phyloP scores from a whole-genome alignment of 2,329 filamentous ascomycete species.

The Penicillium sp. region DNA sequence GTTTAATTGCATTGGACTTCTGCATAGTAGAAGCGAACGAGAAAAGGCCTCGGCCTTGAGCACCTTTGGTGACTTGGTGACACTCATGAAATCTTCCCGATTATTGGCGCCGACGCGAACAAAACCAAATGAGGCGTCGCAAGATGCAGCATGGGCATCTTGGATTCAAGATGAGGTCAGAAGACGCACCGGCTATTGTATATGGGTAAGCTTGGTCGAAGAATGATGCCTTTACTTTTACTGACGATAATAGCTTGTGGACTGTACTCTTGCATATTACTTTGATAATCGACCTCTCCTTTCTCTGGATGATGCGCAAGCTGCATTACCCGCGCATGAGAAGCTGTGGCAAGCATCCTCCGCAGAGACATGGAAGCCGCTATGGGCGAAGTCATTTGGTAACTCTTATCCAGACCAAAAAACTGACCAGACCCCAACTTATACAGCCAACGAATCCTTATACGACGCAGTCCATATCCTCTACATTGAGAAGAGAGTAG shows the following conservation, averaged over 20 bases:
- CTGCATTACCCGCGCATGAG: constrained; percentile 36
- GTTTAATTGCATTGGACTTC: constrained; percentile 29
- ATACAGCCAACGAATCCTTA: constrained; percentile 29
- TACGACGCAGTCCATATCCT: constrained; percentile 39
- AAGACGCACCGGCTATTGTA: constrained; percentile 35
- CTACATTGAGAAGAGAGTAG: constrained; percentile 44
- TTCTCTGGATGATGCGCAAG: constrained; percentile 36
- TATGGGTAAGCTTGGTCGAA: constrained; percentile 33
- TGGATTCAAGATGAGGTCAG: constrained; percentile 35
- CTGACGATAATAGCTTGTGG: constrained; percentile 29
- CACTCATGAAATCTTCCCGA: constrained; percentile 20
- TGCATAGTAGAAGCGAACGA: constrained; percentile 22
- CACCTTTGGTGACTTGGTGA: constrained; percentile 25
- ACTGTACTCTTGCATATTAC: constrained; percentile 36
- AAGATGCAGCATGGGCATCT: constrained; percentile 24
- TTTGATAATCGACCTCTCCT: constrained; percentile 30
- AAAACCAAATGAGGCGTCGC: constrained; percentile 3
- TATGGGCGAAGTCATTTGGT: constrained; percentile 20
- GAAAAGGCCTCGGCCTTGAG: constrained; percentile 20
- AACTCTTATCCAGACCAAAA: not conserved
- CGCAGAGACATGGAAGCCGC: constrained; percentile 27
- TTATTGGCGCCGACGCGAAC: constrained; percentile 9
- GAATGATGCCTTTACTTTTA: not conserved
- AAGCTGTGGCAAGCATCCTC: constrained; percentile 34
- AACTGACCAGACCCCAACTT: not conserved